Conservation (phyloP, 2,329 filamentous ascomycete species). For the Penicillium sp. region DNA sequence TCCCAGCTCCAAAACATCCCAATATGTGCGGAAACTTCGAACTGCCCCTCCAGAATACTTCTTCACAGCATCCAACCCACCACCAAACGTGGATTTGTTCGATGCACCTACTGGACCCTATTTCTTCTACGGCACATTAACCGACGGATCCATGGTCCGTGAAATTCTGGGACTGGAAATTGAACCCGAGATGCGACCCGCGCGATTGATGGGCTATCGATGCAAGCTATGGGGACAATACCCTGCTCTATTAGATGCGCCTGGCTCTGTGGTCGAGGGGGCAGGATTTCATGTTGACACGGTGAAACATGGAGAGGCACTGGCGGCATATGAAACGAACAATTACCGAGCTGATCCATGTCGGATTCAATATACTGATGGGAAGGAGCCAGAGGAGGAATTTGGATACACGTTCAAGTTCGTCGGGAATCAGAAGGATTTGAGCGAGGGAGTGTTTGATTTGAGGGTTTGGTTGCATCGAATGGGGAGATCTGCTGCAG, state of each 20-base stretch:
- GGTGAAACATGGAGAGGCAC: slow-evolving; percentile 15
- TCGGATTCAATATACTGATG: slow-evolving; percentile 5
- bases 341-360: slow-evolving; percentile 3
- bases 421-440: not conserved
- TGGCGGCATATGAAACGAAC: slow-evolving; percentile 23
- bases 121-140: slow-evolving; percentile 39
- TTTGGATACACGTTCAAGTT: slow-evolving; percentile 5
- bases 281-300: slow-evolving; percentile 21
- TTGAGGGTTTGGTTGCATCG: slow-evolving; percentile 5
- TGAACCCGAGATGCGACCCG: slow-evolving; percentile 17
- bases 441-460: slow-evolving; percentile 7
- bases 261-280: slow-evolving; percentile 17
- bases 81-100: not conserved
- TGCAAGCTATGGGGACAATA: slow-evolving; percentile 30
- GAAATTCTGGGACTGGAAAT: slow-evolving; percentile 21
- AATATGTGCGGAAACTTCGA: slow-evolving; percentile 1
- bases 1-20: slow-evolving; percentile 3
- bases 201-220: slow-evolving; percentile 21
- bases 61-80: slow-evolving; percentile 2
- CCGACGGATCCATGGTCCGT: slow-evolving; percentile 25
- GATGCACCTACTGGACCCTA: slow-evolving; percentile 22
- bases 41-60: slow-evolving; percentile 2
- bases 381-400: slow-evolving; percentile 3
- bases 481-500: not conserved
- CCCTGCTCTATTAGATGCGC: slow-evolving; percentile 20